Evolutionary conservation across 2,329 filamentous ascomycete species (phyloP).

Genomic region (Xylariaceae sp.): DNA sequence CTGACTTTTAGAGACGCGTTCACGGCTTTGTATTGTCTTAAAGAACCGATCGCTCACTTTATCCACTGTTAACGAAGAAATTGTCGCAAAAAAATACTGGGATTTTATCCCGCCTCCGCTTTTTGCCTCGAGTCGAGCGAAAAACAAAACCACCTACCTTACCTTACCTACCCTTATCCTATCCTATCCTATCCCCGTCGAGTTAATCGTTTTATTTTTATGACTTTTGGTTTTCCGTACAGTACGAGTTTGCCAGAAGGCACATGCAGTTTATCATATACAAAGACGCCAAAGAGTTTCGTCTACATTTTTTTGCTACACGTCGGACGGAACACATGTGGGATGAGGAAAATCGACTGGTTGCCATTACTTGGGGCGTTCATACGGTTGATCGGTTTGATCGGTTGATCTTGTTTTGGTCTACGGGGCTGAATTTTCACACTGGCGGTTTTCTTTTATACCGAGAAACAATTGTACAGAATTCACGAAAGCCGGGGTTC

Average conservation of each 20-base stretch:
- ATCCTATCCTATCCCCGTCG: too few species aligned
- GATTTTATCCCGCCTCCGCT: slow-evolving; percentile 15
- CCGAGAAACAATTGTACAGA: slow-evolving; percentile 20
- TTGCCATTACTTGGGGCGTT: slow-evolving; percentile 20
- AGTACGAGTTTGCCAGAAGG: too few species aligned
- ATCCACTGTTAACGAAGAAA: slow-evolving; percentile 24
- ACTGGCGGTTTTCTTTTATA: slow-evolving; percentile 21
- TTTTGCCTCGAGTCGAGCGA: slow-evolving; percentile 4
- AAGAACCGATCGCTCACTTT: slow-evolving; percentile 29
- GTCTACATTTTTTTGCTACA: too few species aligned
- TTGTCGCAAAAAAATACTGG: slow-evolving; percentile 25
- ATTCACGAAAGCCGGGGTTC: slow-evolving; percentile 24
- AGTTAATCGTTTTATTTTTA: too few species aligned
- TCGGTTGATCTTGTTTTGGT: slow-evolving; percentile 2
- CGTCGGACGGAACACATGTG: too few species aligned
- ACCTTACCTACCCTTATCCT: too few species aligned
- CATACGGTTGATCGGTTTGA: slow-evolving; percentile 19
- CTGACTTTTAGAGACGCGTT: slow-evolving; percentile 30
- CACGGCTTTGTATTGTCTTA: slow-evolving; percentile 31
- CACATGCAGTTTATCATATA: too few species aligned
- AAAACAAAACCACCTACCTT: neutral
- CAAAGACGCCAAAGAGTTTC: too few species aligned
- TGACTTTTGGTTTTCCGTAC: too few species aligned
- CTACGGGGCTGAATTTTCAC: slow-evolving; percentile 25
- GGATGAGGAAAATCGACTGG: slow-evolving; percentile 27